phyloP scores from a whole-genome alignment of 1,139 yeast genomes.

The Yamadazyma oceani region DNA sequence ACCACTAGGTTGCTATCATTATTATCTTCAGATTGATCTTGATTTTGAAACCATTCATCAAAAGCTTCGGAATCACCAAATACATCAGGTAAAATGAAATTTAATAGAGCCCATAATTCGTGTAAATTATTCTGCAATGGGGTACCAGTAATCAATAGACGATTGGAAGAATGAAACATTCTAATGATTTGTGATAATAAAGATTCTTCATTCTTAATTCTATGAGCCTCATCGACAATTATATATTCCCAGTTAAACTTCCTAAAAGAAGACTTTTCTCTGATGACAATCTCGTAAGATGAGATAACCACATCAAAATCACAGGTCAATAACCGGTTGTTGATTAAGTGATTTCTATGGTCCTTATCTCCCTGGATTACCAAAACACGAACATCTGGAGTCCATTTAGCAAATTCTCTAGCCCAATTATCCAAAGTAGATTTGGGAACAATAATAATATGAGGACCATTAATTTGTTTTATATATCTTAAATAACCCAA shows the following conservation, averaged over 20 bases:
- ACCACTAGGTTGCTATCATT: constrained; percentile 55
- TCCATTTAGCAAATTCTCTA: constrained; percentile 75
- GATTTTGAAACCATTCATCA: constrained; percentile 65
- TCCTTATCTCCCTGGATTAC: constrained; percentile 76
- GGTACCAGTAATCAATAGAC: constrained; percentile 76
- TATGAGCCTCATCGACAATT: constrained; percentile 78
- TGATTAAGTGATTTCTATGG: constrained; percentile 53
- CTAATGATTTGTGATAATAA: constrained; percentile 72
- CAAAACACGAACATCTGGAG: constrained; percentile 69
- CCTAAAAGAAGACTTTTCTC: constrained; percentile 63
- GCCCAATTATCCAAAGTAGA: constrained; percentile 81
- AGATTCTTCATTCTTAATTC: constrained; percentile 78
- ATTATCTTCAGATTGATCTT: constrained; percentile 26
- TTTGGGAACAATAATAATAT: constrained; percentile 72
- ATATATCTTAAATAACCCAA: constrained; percentile 68
- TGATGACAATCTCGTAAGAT: constrained; percentile 75
- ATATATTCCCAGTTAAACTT: constrained; percentile 75
- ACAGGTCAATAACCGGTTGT: constrained; percentile 51
- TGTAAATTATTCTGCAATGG: constrained; percentile 78
- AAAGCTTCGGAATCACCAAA: constrained; percentile 73
- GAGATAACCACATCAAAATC: constrained; percentile 73
- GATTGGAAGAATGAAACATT: constrained; percentile 66
- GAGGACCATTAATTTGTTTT: constrained; percentile 66
- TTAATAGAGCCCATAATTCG: constrained; percentile 78
- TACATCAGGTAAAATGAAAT: constrained; percentile 74